phyloP scores from a whole-genome alignment of 768 basidiomycete species.

The Pleurotus salmoneostramineus region DNA sequence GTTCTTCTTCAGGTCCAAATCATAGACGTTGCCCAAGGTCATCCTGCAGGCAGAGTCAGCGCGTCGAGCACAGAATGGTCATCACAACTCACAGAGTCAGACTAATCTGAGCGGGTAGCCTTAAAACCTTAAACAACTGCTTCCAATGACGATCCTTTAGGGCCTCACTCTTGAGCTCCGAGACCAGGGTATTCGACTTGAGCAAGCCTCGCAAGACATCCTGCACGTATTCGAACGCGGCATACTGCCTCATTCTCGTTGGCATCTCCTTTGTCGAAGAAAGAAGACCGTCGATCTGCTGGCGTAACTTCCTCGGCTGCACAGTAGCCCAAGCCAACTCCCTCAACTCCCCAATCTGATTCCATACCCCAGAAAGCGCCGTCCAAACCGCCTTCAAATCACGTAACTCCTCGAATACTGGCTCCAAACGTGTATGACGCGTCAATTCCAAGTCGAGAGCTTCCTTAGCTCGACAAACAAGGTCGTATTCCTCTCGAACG shows the following conservation, averaged over 20 bases:
- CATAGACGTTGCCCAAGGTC: slow-evolving; percentile 96
- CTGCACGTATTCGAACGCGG: slow-evolving; percentile 97
- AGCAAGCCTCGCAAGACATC: slow-evolving; percentile 81
- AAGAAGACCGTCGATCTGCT: slow-evolving; percentile 88
- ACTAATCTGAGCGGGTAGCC: slow-evolving; percentile 70
- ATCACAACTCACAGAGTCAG: slow-evolving; percentile 57
- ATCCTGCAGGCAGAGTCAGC: slow-evolving; percentile 39
- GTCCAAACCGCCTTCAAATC: slow-evolving; percentile 99
- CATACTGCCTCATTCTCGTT: slow-evolving; percentile 97
- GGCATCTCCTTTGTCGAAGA: slow-evolving; percentile 99
- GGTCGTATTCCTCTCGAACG: slow-evolving; percentile 92
- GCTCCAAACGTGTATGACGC: slow-evolving; percentile 87
- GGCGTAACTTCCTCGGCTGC: slow-evolving; percentile 91
- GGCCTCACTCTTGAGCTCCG: slow-evolving; percentile 95
- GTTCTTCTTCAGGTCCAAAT: slow-evolving; percentile 93
- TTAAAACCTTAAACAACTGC: slow-evolving; percentile 87
- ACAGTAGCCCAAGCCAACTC: slow-evolving; percentile 91
- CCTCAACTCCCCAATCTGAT: slow-evolving; percentile 82
- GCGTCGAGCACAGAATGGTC: not conserved
- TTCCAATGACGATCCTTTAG: slow-evolving; percentile 98
- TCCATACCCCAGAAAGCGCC: slow-evolving; percentile 96
- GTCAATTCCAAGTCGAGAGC: slow-evolving; percentile 91
- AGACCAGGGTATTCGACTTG: slow-evolving; percentile 87
- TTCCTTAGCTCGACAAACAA: slow-evolving; percentile 94
- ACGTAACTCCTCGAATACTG: slow-evolving; percentile 91